Evolutionary conservation across 495 filamentous ascomycete species (phyloP), one percentile per base, ranked within the genome.

Genomic region (Penicillium crystallinum): DNA sequence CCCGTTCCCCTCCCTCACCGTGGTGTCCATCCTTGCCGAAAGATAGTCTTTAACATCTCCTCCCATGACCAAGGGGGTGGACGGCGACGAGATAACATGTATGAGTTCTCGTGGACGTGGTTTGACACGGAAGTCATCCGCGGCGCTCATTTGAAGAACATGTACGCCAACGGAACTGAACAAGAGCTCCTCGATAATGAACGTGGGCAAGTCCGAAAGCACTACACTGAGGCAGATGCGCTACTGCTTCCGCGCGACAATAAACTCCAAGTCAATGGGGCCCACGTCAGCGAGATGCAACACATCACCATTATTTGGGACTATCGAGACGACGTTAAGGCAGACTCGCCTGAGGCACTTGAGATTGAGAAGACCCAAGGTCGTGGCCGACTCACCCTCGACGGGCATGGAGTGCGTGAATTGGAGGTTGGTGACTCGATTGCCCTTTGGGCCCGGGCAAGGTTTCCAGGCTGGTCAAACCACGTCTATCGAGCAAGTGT

Each of bases 41-140:
- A 76, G 31, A 72, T 92, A n/a, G 70, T 86, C 4, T 91, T 91
- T 52, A 80, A 71, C 1, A 79, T 87, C 42, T 62, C 64, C 3
- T 83, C 80, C 40, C 76, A 77, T 40, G 88, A 91, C 55, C 88
- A 91, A 59, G 88, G 87, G 2, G 67, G 72, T 4, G 57, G 65
- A 0, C 19, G 47, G 0, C 6, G 36, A 12, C 54, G 70, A 29
- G 60, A 68, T 5, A 66, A 76, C 35, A 80, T 75, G n/a, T 88
- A 80, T 57, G 49, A 66, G 4, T 66, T 58, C 12, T 84, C 83
- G 0, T 87, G 68, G 63, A 88, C 85, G 0, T 91, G 86, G 86
- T 89, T 89, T 57, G 86, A 88, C 38, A 77, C 72, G 4, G 83
- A 83, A 27, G 55, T 76, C 3, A 59, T 70, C 17, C 66, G 38